A percentile compares a stretch with the other conserved stretches of the same genome.
Evolutionary conservation across 306 rosid species (phyloP).

Genomic region (Heteromeles arbutifolia): DNA sequence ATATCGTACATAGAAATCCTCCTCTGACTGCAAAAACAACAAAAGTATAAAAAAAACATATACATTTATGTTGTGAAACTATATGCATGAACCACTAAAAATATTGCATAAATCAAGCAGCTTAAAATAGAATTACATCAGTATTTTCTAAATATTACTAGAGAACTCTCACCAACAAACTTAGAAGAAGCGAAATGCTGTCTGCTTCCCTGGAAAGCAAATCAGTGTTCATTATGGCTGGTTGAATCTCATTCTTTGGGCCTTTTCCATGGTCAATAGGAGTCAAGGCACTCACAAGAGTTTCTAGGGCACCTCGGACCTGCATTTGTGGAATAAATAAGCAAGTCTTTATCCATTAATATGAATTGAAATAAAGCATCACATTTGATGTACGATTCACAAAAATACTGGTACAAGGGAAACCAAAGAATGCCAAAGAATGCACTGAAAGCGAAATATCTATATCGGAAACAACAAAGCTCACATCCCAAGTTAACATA

Average conservation of each 20-base stretch:
- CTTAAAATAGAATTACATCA: neutral
- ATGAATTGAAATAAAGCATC: neutral
- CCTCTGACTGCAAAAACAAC: slow-evolving; percentile 65
- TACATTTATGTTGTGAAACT: neutral
- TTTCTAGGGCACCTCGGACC: slow-evolving; percentile 93
- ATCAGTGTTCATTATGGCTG: slow-evolving; percentile 81
- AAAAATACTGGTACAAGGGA: neutral
- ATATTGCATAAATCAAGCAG: neutral
- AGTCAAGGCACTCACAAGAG: slow-evolving; percentile 82
- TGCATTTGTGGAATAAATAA: slow-evolving; percentile 23
- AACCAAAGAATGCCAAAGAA: too few species aligned
- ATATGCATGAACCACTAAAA: slow-evolving; percentile 20
- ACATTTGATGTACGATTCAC: neutral
- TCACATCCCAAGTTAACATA: neutral
- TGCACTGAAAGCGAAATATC: neutral
- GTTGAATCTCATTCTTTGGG: slow-evolving; percentile 69
- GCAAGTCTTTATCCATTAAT: neutral
- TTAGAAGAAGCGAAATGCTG: slow-evolving; percentile 77
- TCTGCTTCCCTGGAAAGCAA: slow-evolving; percentile 84
- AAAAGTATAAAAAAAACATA: neutral
- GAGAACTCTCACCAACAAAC: slow-evolving; percentile 67
- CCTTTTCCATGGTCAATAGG: slow-evolving; percentile 68
- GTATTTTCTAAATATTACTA: slow-evolving; percentile 8
- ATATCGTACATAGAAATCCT: slow-evolving; percentile 89
- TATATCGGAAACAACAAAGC: neutral